phyloP scores from a whole-genome alignment of 768 basidiomycete genomes.

The Coprinopsis cinerea region DNA sequence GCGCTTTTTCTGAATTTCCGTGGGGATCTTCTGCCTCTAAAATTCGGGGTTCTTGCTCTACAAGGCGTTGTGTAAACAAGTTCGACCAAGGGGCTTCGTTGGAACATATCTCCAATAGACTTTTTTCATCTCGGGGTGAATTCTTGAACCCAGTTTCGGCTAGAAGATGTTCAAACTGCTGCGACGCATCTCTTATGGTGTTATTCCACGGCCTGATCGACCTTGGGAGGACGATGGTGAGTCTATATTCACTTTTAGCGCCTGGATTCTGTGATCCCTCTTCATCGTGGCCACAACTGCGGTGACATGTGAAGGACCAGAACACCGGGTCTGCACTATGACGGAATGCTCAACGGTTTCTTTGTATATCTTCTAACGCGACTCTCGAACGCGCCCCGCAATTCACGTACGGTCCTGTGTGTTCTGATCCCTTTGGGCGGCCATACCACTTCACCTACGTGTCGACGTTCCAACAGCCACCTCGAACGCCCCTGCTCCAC shows the following conservation, averaged over 20 bases:
- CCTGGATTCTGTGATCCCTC: slow-evolving; percentile 15
- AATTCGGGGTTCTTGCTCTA: background rate
- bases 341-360: too few species aligned
- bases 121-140: background rate
- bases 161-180: slow-evolving; percentile 62
- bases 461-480: slow-evolving; percentile 43
- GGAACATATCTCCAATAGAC: background rate
- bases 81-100: background rate
- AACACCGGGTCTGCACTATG: too few species aligned
- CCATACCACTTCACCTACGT: slow-evolving; percentile 10
- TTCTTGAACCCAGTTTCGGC: background rate
- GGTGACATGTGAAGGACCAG: background rate
- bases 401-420: too few species aligned
- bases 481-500: slow-evolving; percentile 65
- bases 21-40: background rate
- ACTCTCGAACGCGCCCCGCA: too few species aligned
- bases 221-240: slow-evolving; percentile 77
- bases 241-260: slow-evolving; percentile 21
- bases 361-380: too few species aligned
- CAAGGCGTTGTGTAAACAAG: background rate
- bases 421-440: background rate
- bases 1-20: too few species aligned
- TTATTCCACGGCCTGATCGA: slow-evolving; percentile 65
- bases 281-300: background rate
- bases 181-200: slow-evolving; percentile 63